Conservation (phyloP, 805 yeast species). For the Ogataea henricii region DNA sequence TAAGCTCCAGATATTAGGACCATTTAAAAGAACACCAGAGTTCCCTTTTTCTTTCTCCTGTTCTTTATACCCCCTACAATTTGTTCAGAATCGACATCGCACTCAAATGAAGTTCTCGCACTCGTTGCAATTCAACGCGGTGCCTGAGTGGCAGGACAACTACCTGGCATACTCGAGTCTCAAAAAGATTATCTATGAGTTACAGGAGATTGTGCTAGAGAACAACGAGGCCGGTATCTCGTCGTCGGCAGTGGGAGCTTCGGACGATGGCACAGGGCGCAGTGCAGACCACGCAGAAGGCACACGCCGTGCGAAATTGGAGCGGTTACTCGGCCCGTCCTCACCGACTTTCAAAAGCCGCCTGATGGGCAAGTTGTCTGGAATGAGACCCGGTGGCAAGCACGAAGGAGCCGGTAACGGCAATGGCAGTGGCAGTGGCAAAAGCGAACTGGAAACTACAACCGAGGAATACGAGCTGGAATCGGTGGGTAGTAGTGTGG, state of each 20-base stretch:
- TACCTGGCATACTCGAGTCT: constrained; percentile 49
- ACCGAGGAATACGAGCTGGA: constrained; percentile 25
- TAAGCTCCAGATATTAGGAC: not conserved
- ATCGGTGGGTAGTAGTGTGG: constrained; percentile 7
- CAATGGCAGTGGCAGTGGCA: not conserved
- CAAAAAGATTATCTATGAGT: constrained; percentile 56
- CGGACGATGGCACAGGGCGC: constrained; percentile 12
- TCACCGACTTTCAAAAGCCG: constrained; percentile 15
- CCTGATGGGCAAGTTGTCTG: constrained; percentile 21
- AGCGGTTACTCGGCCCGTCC: constrained; percentile 13
- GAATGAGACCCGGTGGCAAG: constrained; percentile 9
- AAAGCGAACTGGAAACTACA: constrained; percentile 7
- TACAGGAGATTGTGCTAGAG: constrained; percentile 42
- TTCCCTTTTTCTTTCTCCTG: not conserved
- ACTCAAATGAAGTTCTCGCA: constrained; percentile 49
- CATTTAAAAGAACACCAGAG: not conserved
- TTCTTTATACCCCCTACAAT: too few species aligned
- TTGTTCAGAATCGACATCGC: too few species aligned
- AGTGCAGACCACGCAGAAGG: not conserved
- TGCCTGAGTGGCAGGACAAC: constrained; percentile 53
- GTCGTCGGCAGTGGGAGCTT: constrained; percentile 17
- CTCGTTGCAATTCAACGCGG: constrained; percentile 52
- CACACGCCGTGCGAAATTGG: constrained; percentile 16
- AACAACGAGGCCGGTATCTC: constrained; percentile 18
- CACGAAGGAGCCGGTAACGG: constrained; percentile 4